Base-by-base conservation (phyloP, 768 basidiomycete genomes). In the Boletus bicolor region DNA sequence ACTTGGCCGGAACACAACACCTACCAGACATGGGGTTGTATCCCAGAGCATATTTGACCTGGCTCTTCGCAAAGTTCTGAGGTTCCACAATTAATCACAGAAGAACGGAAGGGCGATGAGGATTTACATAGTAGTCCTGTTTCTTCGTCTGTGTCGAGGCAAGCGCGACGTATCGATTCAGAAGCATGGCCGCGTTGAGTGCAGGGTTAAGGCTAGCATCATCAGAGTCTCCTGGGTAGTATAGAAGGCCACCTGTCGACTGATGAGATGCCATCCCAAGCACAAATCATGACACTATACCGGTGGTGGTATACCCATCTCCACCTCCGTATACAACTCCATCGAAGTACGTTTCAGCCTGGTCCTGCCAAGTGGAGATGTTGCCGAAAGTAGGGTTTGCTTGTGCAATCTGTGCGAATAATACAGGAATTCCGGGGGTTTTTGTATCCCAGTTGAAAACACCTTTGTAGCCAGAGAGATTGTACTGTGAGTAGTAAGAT, bases 361-460 rank as follows among this genome's bases (percentile, higher is more conserved):
- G 80, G 7, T 59, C 64, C 64, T 82, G 82, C 93, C 92, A 97
- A 9, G 74, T 68, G 2, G 82, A 76, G 15, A 84, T 69, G 57
- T 90, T 86, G 14, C 79, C 80, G 14, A 89, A 70, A 35, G 67
- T 65, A 3, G 82, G 77, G 52, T 82, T 77, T 2, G 82, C 78
- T 49, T 83, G 76, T 2, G 84, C 82, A 28, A 91, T 76, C 63
- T 96, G 91, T 1, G 87, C 79, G 56, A 87, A 89, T 7, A 96
- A 72, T 19, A 95, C 81, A 41, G 83, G 80, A 0, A 92, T 65
- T 3, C 86, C 94, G 1, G 91, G 87, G 1, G 81, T 82, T 69
- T 91, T 89, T 4, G 83, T 81, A 66, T 94, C 94, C 94, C 94
- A 98, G 68, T 94, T 94, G 72, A 93, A 89, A 6, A 88, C 84